These are phyloP conservation scores for Clohesyomyces aquaticus DNA, from an alignment of 495 filamentous ascomycete species.

Conservation along the genomic window DNA sequence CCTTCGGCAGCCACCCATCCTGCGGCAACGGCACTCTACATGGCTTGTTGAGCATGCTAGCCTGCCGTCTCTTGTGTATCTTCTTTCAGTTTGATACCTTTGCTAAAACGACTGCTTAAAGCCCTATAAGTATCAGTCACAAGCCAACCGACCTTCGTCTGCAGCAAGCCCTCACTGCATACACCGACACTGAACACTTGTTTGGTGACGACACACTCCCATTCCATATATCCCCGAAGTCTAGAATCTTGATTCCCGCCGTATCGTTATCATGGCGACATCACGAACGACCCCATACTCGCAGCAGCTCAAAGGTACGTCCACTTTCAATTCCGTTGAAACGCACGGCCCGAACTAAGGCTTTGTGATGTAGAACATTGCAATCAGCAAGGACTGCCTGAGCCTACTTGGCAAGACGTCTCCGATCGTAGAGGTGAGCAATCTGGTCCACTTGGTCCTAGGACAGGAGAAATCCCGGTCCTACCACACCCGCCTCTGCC, in stretches of 20 bases:
- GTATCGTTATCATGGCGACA: constrained; percentile 5
- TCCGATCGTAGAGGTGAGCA: constrained; percentile 40
- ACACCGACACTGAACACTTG: background rate
- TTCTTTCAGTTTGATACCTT: background rate
- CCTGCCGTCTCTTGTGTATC: background rate
- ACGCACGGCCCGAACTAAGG: background rate
- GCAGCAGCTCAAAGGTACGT: constrained; percentile 1
- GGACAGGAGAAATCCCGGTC: background rate
- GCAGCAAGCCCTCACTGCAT: background rate
- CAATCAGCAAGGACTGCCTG: background rate
- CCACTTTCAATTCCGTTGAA: background rate
- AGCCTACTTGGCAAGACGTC: constrained; percentile 35
- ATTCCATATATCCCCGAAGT: background rate
- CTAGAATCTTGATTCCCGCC: background rate
- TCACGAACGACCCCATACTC: constrained; percentile 2
- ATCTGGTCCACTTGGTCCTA: background rate
- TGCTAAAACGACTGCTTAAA: background rate
- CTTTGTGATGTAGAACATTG: constrained; percentile 28
- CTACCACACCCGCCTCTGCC: background rate
- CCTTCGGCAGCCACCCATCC: background rate
- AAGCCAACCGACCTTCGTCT: background rate
- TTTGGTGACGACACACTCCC: background rate
- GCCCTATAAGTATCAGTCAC: constrained; percentile 18
- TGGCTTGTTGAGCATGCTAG: background rate
- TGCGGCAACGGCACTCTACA: background rate